Base-by-base conservation (phyloP, 192 early-diverging fungal species). In the Chytriomyces confervae region DNA sequence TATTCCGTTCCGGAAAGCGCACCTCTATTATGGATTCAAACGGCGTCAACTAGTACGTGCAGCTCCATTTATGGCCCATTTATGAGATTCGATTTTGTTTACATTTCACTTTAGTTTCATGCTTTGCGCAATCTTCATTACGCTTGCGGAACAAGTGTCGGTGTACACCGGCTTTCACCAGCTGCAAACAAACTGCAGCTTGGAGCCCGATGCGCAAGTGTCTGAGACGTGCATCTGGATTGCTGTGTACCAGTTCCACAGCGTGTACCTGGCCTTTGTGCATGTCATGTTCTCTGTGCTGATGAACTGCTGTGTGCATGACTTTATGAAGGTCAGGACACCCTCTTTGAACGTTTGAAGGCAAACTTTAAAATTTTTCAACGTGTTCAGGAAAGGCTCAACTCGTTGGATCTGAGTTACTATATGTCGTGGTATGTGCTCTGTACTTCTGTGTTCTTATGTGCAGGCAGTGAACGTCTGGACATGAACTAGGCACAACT, bases 231-330 rank as follows among this genome's bases (percentile, higher is more conserved):
- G 74, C 49, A 49, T 76, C 13, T 76, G 74, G 74, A 47, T 6
- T 23, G 61, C 44, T n/a, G 74, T 76, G 8, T 76, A 66, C 50
- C 74, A 76, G 23, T 76, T 76, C 64, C 74, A 76, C 44, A 46
- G 23, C n/a, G 74, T 76, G 6, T 76, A 76, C 61, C 49, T 76
- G 5, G 53, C 63, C 10, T 76, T 76, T 48, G 74, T 76, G 46
- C 74, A 76, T 43, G 66, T 76, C 62, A 66, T 76, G 74, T 76
- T 76, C 47, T 64, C 45, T 49, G 74, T 76, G 9, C 63, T 76
- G 13, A 29, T 76, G 62, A 76, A 76, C 62, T 76, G 74, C 49
- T 76, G 74, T 36, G 43, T 76, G 18, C 47, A 66, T 5, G 74
- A 76, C 47, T 43, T 49, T 9, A 66, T 76, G 61, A 45, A 66